Evolutionary conservation across 768 basidiomycete genomes (phyloP), one percentile per base, ranked within the genome.

Genomic region (Neoboletus brunneissimus): DNA sequence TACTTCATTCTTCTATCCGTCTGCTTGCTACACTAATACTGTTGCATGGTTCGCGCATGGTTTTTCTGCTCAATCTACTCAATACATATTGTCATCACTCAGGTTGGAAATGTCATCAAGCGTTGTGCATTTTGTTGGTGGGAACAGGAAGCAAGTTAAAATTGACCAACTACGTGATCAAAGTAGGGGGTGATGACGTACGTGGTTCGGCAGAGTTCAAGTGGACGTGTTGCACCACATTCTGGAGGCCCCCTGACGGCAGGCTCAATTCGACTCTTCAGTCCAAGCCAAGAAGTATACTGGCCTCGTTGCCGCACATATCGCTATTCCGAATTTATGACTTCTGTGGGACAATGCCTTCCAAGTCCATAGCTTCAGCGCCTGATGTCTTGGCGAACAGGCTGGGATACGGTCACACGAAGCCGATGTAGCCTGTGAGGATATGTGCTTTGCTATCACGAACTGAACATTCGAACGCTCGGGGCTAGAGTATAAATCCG

Each of bases 51-150:
- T 58, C 50, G 22, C 52, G 56, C 58, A 59, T 60, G 54, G 57
- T 54, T 54, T 57, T 54, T 51, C 55, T 68, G 57, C 67, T 64
- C 59, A 56, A 69, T 69, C 64, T 68, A 64, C 57, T 27, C 54
- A n/a, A 59, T 62, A 64, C 62, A 52, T 59, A 62, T 54, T 66
- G 62, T 49, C 54, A 56, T 58, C 47, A 43, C 47, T 54, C 51
- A 53, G 62, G 54, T 55, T 50, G 61, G 58, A 62, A 54, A 65
- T 56, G 55, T 27, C 34, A 55, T 52, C 34, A 53, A 34, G 40
- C 44, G 12, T 43, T 48, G 35, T 60, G 48, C 50, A 35, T 48
- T 43, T 54, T 40, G 35, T 45, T 44, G 29, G 4, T 32, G 34
- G 25, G 35, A 35, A 22, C 12, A 29, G 32, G 12, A 12, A 12